Conservation (phyloP, 352 stramenopile genomes). For the Elongisporangium prolatum region DNA sequence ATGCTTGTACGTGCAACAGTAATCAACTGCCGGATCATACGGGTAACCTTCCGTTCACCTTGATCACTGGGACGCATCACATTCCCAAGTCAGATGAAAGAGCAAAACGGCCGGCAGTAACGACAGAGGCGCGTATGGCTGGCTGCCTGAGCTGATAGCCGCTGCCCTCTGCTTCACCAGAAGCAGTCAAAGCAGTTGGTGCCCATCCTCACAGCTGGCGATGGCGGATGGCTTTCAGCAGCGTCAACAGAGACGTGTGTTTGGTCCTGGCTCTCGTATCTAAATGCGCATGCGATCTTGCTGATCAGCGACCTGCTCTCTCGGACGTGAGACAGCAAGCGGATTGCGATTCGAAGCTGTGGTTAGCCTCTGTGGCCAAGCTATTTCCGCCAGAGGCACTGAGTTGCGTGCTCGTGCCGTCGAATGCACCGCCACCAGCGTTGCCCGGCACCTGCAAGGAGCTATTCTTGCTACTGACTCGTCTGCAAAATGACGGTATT, state of each 20-base stretch:
- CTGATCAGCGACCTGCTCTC: not conserved
- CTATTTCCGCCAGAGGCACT: not conserved
- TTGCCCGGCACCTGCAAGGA: not conserved
- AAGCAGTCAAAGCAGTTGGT: not conserved
- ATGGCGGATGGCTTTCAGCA: not conserved
- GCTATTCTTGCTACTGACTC: not conserved
- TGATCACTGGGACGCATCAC: no score
- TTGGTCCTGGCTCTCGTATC: not conserved
- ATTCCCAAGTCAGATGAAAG: no score
- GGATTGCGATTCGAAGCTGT: not conserved
- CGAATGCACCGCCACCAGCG: no score
- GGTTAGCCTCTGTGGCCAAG: not conserved
- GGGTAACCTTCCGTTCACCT: no score
- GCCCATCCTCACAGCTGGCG: not conserved
- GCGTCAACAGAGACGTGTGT: not conserved
- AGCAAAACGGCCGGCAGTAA: not conserved
- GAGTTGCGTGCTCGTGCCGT: not conserved
- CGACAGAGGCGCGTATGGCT: not conserved
- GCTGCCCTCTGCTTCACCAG: not conserved
- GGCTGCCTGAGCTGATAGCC: not conserved
- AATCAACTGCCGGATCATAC: no score
- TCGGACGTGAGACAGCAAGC: not conserved
- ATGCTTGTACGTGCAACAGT: no score
- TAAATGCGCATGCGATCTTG: not conserved
- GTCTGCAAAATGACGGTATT: not conserved